Conservation (phyloP, 169 alveolate genomes). For the Plasmodium gonderi region DNA sequence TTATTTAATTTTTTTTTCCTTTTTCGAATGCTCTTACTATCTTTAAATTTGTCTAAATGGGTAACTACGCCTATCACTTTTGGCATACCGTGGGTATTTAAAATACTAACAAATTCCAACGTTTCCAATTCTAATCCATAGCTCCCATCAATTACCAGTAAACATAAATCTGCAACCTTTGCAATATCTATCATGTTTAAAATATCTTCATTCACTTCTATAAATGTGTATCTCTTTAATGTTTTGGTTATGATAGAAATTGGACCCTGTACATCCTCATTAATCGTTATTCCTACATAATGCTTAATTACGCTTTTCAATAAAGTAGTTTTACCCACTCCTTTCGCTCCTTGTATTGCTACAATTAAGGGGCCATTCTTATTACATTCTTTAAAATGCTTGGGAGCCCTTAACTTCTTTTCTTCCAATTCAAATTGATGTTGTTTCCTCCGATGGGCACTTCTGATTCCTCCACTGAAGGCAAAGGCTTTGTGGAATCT, state of each 20-base stretch:
- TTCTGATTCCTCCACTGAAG: slow-evolving; percentile 92
- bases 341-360: slow-evolving; percentile 96
- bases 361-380: slow-evolving; percentile 91
- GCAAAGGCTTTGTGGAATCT: slow-evolving; percentile 93
- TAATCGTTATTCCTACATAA: slow-evolving; percentile 90
- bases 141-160: slow-evolving; percentile 96
- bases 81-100: slow-evolving; percentile 95
- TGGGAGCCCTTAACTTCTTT: slow-evolving; percentile 86
- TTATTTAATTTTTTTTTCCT: slow-evolving; percentile 95
- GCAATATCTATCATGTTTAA: slow-evolving; percentile 97
- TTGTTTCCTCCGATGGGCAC: slow-evolving; percentile 92
- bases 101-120: slow-evolving; percentile 96
- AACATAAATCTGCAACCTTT: slow-evolving; percentile 97
- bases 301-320: slow-evolving; percentile 97
- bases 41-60: slow-evolving; percentile 96
- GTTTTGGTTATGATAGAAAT: slow-evolving; percentile 96
- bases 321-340: slow-evolving; percentile 97
- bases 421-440: slow-evolving; percentile 90
- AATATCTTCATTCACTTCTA: slow-evolving; percentile 97
- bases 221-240: slow-evolving; percentile 94
- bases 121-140: slow-evolving; percentile 99
- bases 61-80: slow-evolving; percentile 96
- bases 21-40: slow-evolving; percentile 93
- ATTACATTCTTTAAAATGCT: slow-evolving; percentile 88
- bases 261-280: slow-evolving; percentile 92